These are phyloP conservation scores for Phenoliferia sp. DNA, from an alignment of 1,284 basidiomycete species.

Conservation along the genomic window DNA sequence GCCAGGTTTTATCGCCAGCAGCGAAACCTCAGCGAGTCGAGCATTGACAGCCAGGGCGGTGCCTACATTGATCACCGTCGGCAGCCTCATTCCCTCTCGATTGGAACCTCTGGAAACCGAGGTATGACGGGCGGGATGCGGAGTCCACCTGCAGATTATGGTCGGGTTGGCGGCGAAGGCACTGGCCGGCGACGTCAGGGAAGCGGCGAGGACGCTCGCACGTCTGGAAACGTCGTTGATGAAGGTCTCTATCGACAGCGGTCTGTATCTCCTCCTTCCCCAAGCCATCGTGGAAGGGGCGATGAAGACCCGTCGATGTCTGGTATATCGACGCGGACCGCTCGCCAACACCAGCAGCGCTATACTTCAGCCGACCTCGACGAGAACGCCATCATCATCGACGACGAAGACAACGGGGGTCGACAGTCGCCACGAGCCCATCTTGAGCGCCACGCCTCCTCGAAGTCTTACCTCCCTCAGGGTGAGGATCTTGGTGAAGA, in stretches of 20 bases:
- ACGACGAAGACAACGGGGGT: slow-evolving; percentile 16
- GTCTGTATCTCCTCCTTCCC: background rate
- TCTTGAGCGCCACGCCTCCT: slow-evolving; percentile 25
- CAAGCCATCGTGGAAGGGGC: background rate
- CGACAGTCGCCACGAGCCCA: slow-evolving; percentile 15
- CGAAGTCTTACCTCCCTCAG: slow-evolving; percentile 14
- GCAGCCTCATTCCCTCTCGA: slow-evolving; percentile 30
- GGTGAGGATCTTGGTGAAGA: background rate
- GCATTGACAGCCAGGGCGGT: slow-evolving; percentile 36
- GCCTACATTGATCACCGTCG: slow-evolving; percentile 38
- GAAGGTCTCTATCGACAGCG: background rate
- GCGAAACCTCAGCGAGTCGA: slow-evolving; percentile 36
- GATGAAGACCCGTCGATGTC: slow-evolving; percentile 10
- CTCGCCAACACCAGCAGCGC: background rate
- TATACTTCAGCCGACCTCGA: slow-evolving; percentile 17
- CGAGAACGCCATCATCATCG: slow-evolving; percentile 21
- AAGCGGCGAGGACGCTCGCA: background rate
- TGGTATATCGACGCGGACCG: slow-evolving; percentile 8
- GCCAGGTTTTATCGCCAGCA: slow-evolving; percentile 34
- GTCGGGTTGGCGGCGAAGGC: background rate
- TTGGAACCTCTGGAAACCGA: slow-evolving; percentile 9
- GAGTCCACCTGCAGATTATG: background rate
- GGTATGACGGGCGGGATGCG: slow-evolving; percentile 2
- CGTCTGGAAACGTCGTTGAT: background rate
- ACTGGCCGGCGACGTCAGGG: slow-evolving; percentile 8